Conservation (phyloP, 176 grass and related monocot genomes). For the Oropetium thomaeum region DNA sequence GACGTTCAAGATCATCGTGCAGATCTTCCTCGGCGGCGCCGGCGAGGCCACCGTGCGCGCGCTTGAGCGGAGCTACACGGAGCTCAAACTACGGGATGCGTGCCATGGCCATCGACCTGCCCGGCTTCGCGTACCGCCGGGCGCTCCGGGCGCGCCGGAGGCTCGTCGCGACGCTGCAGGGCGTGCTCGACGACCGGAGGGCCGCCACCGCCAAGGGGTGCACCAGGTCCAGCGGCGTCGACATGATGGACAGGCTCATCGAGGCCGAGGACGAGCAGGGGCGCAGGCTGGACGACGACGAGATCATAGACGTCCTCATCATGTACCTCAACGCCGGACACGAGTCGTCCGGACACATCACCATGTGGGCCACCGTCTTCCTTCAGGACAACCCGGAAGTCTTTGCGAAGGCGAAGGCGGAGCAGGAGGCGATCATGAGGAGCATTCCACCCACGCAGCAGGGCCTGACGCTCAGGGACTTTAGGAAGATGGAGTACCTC, state of each 20-base stretch:
- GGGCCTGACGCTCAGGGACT: slow-evolving; percentile 64
- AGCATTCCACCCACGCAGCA: slow-evolving; percentile 50
- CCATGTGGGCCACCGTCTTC: slow-evolving; percentile 91
- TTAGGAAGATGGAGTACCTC: slow-evolving; percentile 96
- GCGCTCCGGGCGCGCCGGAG: slow-evolving; percentile 64
- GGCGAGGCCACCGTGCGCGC: slow-evolving; percentile 34
- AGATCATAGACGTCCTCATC: slow-evolving; percentile 77
- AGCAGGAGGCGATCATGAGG: slow-evolving; percentile 83
- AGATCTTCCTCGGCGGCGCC: slow-evolving; percentile 62
- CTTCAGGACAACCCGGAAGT: slow-evolving; percentile 74
- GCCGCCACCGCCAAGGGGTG: slow-evolving; percentile 6
- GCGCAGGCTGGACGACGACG: slow-evolving; percentile 54
- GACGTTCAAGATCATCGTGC: slow-evolving; percentile 81
- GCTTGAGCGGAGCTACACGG: slow-evolving; percentile 70
- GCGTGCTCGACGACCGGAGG: slow-evolving; percentile 52
- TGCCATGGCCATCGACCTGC: slow-evolving; percentile 84
- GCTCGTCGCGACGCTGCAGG: slow-evolving; percentile 58
- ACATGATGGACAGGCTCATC: slow-evolving; percentile 89
- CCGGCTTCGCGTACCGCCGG: slow-evolving; percentile 67
- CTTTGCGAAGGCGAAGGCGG: slow-evolving; percentile 56
- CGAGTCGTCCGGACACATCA: slow-evolving; percentile 94
- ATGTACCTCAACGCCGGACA: slow-evolving; percentile 96
- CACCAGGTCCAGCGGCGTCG: neutral
- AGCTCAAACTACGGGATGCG: slow-evolving; percentile 87
- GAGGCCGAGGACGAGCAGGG: slow-evolving; percentile 61